Evolutionary conservation across 805 yeast species (phyloP).

Genomic region (Vanderwaltozyma tropicalis): DNA sequence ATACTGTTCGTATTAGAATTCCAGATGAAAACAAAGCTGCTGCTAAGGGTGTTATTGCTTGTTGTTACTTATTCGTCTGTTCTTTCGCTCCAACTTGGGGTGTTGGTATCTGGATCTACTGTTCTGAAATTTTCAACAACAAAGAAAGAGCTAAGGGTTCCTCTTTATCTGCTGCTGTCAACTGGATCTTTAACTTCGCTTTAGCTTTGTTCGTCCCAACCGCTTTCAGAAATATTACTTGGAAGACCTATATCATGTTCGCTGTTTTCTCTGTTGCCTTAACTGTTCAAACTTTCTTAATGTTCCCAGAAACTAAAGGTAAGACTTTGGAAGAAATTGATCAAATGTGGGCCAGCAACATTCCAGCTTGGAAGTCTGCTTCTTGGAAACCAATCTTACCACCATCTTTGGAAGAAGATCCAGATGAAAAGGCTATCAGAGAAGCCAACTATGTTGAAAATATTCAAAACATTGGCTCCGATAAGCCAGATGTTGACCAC

Average conservation of each 20-base stretch:
- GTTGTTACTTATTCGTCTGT: slow-evolving; percentile 38
- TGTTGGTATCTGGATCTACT: slow-evolving; percentile 35
- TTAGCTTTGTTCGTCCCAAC: slow-evolving; percentile 58
- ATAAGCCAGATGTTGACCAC: not conserved
- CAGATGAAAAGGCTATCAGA: slow-evolving; percentile 57
- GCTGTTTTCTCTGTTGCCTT: slow-evolving; percentile 38
- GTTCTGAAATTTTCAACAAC: slow-evolving; percentile 50
- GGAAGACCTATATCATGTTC: slow-evolving; percentile 50
- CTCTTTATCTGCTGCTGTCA: slow-evolving; percentile 52
- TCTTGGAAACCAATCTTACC: slow-evolving; percentile 1
- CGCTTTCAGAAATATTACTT: slow-evolving; percentile 31
- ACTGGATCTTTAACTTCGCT: slow-evolving; percentile 56
- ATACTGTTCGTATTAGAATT: slow-evolving; percentile 7
- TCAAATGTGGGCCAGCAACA: slow-evolving; percentile 16
- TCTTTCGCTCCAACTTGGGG: slow-evolving; percentile 41
- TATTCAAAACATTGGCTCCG: not conserved
- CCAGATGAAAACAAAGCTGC: slow-evolving; percentile 16
- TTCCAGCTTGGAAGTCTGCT: slow-evolving; percentile 5
- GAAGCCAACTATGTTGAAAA: not conserved
- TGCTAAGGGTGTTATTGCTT: slow-evolving; percentile 42
- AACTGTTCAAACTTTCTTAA: slow-evolving; percentile 41
- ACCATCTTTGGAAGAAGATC: not conserved
- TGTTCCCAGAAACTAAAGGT: slow-evolving; percentile 72
- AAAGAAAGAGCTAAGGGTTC: slow-evolving; percentile 61
- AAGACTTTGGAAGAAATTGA: slow-evolving; percentile 68